Evolutionary conservation across 75 land plant genomes (phyloP).

Genomic region (Cupressus sempervirens): DNA sequence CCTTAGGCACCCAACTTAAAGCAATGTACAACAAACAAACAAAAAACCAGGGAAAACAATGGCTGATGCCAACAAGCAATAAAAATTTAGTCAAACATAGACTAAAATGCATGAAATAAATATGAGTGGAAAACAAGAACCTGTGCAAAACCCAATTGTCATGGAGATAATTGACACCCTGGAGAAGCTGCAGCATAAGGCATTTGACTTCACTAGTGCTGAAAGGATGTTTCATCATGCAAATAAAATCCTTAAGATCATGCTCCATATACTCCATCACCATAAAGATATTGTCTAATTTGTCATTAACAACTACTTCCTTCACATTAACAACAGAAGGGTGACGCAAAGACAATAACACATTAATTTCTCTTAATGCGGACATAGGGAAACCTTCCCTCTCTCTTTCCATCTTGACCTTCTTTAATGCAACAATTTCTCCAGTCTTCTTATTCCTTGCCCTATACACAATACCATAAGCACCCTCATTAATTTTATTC

Average conservation of each 20-base stretch:
- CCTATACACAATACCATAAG: conserved; percentile 34
- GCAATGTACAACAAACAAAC: neutral
- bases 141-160: conserved; percentile 42
- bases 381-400: conserved; percentile 32
- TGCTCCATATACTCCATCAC: conserved; percentile 47
- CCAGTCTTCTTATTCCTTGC: conserved; percentile 30
- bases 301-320: conserved; percentile 29
- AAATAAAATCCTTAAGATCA: conserved; percentile 31
- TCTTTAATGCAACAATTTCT: conserved; percentile 37
- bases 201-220: conserved; percentile 30
- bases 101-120: neutral
- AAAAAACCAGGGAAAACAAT: neutral
- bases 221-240: conserved; percentile 36
- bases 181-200: conserved; percentile 30
- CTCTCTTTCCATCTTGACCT: conserved; percentile 29
- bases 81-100: neutral
- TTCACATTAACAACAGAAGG: conserved; percentile 34
- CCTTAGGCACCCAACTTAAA: neutral
- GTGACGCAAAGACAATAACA: conserved; percentile 28
- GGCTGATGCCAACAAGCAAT: neutral
- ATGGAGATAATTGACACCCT: conserved; percentile 29
- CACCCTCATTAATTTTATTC: conserved; percentile 33
- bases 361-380: conserved; percentile 33
- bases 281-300: conserved; percentile 31
- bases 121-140: neutral